Evolutionary conservation across 2,329 filamentous ascomycete genomes (phyloP).

Genomic region (Shiraia bambusicola): DNA sequence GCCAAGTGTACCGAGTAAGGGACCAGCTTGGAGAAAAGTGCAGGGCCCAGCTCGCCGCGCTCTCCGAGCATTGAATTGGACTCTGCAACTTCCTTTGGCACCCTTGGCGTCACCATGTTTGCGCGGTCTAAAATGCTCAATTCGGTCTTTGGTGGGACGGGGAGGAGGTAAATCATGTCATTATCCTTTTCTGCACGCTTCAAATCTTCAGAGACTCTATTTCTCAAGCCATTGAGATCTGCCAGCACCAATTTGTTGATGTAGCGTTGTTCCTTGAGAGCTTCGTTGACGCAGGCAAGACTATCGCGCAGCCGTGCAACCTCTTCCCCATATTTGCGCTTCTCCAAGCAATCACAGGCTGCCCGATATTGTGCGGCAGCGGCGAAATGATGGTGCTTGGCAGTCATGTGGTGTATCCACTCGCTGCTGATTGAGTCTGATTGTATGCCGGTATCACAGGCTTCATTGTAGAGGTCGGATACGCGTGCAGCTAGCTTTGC

Average conservation of each 20-base stretch:
- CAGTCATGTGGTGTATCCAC: conserved; percentile 97
- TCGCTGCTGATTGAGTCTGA: conserved; percentile 87
- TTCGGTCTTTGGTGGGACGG: conserved; percentile 85
- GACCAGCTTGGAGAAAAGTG: conserved; percentile 86
- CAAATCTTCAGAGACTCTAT: conserved; percentile 78
- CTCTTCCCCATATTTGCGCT: conserved; percentile 92
- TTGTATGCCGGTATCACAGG: conserved; percentile 82
- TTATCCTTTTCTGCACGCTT: conserved; percentile 96
- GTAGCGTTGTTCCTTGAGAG: conserved; percentile 79
- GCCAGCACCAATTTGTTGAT: conserved; percentile 78
- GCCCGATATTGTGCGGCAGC: conserved; percentile 92
- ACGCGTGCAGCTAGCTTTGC: conserved; percentile 88
- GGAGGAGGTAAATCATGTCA: conserved; percentile 87
- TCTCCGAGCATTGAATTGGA: conserved; percentile 80
- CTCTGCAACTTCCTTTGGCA: conserved; percentile 79
- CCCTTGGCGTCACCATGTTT: conserved; percentile 78
- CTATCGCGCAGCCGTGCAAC: conserved; percentile 83
- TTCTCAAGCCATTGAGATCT: conserved; percentile 82
- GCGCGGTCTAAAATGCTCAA: conserved; percentile 82
- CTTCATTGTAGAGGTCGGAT: conserved; percentile 83
- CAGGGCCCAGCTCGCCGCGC: conserved; percentile 75
- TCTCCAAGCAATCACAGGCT: conserved; percentile 88
- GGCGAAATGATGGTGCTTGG: conserved; percentile 96
- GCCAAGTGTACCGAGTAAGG: conserved; percentile 95
- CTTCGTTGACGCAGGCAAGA: conserved; percentile 78